Conservation (phyloP, 169 alveolate species). For the Cyclospora cayetanensis region DNA sequence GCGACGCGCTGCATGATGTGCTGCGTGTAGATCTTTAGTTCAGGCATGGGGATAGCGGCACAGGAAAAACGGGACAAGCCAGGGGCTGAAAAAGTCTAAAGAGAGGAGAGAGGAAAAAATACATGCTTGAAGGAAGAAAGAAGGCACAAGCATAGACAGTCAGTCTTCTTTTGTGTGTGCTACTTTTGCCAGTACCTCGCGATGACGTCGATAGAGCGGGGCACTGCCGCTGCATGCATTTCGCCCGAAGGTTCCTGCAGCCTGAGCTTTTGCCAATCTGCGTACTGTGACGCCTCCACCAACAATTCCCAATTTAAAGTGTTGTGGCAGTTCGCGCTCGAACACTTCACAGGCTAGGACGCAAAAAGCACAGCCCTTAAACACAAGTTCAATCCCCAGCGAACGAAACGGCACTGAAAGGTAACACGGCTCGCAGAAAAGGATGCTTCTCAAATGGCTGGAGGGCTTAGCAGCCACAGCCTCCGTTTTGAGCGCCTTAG, state of each 20-base stretch:
- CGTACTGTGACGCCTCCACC: slow-evolving; percentile 4
- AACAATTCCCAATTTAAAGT: slow-evolving; percentile 31
- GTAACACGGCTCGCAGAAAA: neutral
- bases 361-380: neutral
- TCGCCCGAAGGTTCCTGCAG: slow-evolving; percentile 85
- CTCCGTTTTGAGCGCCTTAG: neutral
- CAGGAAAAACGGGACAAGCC: neutral
- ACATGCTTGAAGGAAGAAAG: neutral
- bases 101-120: neutral
- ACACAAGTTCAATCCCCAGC: neutral
- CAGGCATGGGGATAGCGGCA: neutral
- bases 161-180: too few species aligned
- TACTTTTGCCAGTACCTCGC: slow-evolving; percentile 84
- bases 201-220: slow-evolving; percentile 96
- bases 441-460: neutral
- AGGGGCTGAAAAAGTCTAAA: neutral
- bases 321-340: slow-evolving; percentile 55
- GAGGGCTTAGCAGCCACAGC: neutral
- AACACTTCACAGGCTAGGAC: slow-evolving; percentile 65
- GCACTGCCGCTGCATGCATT: slow-evolving; percentile 97
- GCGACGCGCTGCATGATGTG: too few species aligned
- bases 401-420: neutral
- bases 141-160: neutral
- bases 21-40: too few species aligned
- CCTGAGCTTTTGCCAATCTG: slow-evolving; percentile 66